Evolutionary conservation across 768 basidiomycete genomes (phyloP).

Genomic region (Lentinus brumalis): DNA sequence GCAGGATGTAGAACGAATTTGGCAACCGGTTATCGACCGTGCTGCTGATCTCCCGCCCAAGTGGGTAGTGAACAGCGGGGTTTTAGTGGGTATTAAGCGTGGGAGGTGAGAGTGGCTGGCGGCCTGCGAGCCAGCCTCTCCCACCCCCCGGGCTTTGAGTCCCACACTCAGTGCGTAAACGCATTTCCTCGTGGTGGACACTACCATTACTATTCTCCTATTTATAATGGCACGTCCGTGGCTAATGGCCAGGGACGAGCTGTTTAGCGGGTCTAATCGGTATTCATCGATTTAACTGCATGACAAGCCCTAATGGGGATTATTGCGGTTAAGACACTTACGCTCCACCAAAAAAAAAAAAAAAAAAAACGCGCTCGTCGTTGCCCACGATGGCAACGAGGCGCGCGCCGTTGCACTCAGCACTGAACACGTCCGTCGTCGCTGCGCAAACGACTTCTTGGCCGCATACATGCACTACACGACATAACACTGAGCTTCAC

Average conservation of each 20-base stretch:
- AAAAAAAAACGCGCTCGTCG: no score
- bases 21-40: neutral
- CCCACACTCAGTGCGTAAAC: constrained; percentile 13
- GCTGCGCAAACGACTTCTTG: neutral
- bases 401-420: neutral
- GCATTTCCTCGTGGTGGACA: constrained; percentile 4
- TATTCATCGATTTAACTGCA: neutral
- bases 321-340: neutral
- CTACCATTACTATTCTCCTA: neutral
- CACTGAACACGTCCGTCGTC: neutral
- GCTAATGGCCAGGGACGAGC: neutral
- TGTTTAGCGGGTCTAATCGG: neutral
- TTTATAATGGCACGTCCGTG: neutral
- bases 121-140: neutral
- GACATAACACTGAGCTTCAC: neutral
- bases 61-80: constrained; percentile 1
- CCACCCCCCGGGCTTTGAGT: neutral
- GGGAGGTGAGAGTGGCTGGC: neutral
- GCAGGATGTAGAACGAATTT: no score
- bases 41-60: neutral
- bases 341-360: no score
- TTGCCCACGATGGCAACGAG: neutral
- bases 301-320: constrained; percentile 2
- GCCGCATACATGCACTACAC: neutral
- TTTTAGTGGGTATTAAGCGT: constrained; percentile 10